These are phyloP conservation scores for Phytophthora meadii DNA, from an alignment of 352 stramenopile genomes.

Conservation along the genomic window DNA sequence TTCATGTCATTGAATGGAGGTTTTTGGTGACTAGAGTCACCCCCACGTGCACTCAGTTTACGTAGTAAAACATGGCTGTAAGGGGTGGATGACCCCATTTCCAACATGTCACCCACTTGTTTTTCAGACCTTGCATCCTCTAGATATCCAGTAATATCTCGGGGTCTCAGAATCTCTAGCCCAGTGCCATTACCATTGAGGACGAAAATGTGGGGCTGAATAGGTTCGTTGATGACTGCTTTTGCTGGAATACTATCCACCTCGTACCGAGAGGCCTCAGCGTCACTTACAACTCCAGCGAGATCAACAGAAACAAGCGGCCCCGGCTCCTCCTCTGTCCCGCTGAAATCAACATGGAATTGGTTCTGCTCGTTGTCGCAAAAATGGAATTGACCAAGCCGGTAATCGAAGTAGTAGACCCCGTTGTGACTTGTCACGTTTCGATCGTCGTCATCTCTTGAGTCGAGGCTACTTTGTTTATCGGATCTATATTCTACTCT, in stretches of 20 bases:
- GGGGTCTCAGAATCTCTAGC: slow-evolving; percentile 59
- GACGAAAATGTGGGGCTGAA: slow-evolving; percentile 75
- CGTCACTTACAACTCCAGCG: slow-evolving; percentile 63
- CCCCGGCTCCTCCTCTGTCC: slow-evolving; percentile 30
- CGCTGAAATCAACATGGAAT: slow-evolving; percentile 54
- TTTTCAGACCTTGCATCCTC: slow-evolving; percentile 4
- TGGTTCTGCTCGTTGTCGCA: slow-evolving; percentile 79
- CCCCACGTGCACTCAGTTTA: slow-evolving; percentile 18
- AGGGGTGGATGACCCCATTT: neutral
- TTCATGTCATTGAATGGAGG: slow-evolving; percentile 51
- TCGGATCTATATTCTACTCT: slow-evolving; percentile 60
- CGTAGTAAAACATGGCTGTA: slow-evolving; percentile 30
- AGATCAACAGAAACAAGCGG: slow-evolving; percentile 55
- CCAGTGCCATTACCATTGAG: slow-evolving; percentile 80
- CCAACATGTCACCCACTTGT: slow-evolving; percentile 10
- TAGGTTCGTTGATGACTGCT: slow-evolving; percentile 79
- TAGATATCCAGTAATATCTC: slow-evolving; percentile 49
- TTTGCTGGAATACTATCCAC: slow-evolving; percentile 59
- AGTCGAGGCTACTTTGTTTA: neutral
- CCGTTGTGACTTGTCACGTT: slow-evolving; percentile 66
- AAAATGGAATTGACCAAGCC: slow-evolving; percentile 53
- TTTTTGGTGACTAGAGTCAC: slow-evolving; percentile 1
- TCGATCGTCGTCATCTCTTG: slow-evolving; percentile 63
- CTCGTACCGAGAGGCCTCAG: slow-evolving; percentile 54
- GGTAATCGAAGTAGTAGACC: slow-evolving; percentile 82